These are phyloP conservation scores for Hortaea sp. DNA, from an alignment of 2,329 filamentous ascomycete species.

Conservation along the genomic window DNA sequence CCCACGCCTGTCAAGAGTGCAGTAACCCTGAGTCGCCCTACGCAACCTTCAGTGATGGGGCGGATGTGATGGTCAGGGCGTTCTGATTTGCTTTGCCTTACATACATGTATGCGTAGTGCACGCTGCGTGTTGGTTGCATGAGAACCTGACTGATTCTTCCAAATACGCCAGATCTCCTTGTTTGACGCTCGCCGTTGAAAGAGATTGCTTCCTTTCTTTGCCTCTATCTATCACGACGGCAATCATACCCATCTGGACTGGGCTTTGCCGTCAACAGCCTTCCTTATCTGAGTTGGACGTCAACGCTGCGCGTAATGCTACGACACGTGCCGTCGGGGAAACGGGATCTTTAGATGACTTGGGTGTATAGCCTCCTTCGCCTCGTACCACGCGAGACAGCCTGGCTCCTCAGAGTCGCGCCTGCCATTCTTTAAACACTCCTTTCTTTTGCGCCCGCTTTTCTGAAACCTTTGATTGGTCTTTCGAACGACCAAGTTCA, in stretches of 20 bases:
- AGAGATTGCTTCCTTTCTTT: neutral
- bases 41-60: neutral
- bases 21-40: neutral
- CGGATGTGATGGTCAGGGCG: neutral
- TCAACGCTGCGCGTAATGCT: neutral
- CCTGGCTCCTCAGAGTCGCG: slow-evolving; percentile 3
- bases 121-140: neutral
- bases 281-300: neutral
- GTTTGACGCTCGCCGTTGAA: neutral
- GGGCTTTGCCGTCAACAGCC: neutral
- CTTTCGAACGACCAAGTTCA: too few species aligned
- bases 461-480: too few species aligned
- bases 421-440: slow-evolving; percentile 2
- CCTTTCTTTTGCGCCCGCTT: neutral
- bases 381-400: slow-evolving; percentile 16
- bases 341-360: slow-evolving; percentile 3
- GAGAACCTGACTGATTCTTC: too few species aligned
- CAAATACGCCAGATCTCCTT: too few species aligned
- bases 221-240: neutral
- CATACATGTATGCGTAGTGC: neutral
- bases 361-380: slow-evolving; percentile 11
- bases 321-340: neutral
- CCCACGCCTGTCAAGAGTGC: neutral
- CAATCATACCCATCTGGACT: too few species aligned
- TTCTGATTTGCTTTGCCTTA: neutral